A percentile compares a stretch with the other conserved stretches of the same genome.
These are phyloP conservation scores for Botrytis byssoidea DNA, from an alignment of 2,329 filamentous ascomycete species.

Conservation along the genomic window DNA sequence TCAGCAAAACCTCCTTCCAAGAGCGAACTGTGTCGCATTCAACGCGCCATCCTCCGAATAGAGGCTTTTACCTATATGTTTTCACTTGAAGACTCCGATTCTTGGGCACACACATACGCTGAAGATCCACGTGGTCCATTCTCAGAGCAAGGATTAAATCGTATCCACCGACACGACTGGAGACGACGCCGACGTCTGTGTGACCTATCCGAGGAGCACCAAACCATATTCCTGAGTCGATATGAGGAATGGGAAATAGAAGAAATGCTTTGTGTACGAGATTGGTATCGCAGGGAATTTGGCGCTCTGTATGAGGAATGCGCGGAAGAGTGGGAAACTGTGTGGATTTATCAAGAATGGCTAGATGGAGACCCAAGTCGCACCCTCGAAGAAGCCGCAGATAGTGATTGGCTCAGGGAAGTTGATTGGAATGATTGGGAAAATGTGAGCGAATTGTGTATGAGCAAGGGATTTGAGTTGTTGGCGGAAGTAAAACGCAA, in stretches of 20 bases:
- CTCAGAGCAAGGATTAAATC: background rate
- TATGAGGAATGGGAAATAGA: background rate
- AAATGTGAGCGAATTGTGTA: background rate
- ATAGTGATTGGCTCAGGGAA: background rate
- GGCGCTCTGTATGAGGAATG: background rate
- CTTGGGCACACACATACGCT: background rate
- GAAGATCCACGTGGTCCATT: background rate
- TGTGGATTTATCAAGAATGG: background rate
- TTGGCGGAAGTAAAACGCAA: background rate
- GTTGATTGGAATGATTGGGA: background rate
- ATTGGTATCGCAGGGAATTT: background rate
- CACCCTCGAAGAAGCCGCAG: background rate
- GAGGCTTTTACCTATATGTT: background rate
- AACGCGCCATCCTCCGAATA: background rate
- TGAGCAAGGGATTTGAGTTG: background rate
- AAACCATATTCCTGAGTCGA: background rate
- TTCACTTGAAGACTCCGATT: background rate
- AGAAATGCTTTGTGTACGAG: background rate
- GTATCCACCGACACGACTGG: background rate
- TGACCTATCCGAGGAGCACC: background rate
- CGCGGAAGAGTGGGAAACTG: background rate
- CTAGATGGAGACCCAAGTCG: background rate
- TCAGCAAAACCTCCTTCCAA: background rate
- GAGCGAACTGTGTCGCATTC: background rate
- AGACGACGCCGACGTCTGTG: background rate